Conservation (phyloP, 768 basidiomycete species). For the Amanita subjunquillea region DNA sequence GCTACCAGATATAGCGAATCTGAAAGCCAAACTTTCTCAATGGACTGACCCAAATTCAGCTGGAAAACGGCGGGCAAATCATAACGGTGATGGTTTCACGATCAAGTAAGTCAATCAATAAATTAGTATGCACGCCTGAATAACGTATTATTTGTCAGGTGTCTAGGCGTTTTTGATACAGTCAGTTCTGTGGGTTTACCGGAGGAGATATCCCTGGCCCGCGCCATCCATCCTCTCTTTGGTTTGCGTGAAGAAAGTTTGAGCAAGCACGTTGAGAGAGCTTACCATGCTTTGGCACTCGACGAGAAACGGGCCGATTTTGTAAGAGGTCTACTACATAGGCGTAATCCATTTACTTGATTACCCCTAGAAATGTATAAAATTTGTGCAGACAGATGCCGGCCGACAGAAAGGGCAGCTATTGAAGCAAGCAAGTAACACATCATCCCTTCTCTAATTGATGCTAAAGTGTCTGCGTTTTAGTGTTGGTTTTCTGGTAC, state of each 20-base stretch:
- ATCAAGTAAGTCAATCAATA: constrained; percentile 38
- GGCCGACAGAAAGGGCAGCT: constrained; percentile 46
- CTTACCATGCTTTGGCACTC: constrained; percentile 62
- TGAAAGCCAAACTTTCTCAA: constrained; percentile 35
- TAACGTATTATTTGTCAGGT: constrained; percentile 24
- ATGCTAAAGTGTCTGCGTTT: not conserved
- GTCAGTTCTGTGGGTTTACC: constrained; percentile 68
- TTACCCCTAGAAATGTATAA: constrained; percentile 39
- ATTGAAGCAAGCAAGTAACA: constrained; percentile 43
- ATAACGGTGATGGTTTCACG: constrained; percentile 38
- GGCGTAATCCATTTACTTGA: not conserved
- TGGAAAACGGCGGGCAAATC: constrained; percentile 42
- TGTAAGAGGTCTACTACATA: constrained; percentile 26
- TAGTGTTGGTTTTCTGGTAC: constrained; percentile 69
- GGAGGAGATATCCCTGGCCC: constrained; percentile 43
- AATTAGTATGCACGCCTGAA: not conserved
- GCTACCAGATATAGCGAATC: constrained; percentile 21
- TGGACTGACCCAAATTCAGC: constrained; percentile 45
- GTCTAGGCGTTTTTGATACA: constrained; percentile 69
- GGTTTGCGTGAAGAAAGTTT: constrained; percentile 53
- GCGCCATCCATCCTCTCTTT: constrained; percentile 34
- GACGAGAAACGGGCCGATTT: constrained; percentile 62
- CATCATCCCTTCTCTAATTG: not conserved
- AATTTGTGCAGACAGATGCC: constrained; percentile 46
- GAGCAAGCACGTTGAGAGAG: constrained; percentile 52